phyloP scores from a whole-genome alignment of 1,139 yeast species.

The Ashbya aceris region DNA sequence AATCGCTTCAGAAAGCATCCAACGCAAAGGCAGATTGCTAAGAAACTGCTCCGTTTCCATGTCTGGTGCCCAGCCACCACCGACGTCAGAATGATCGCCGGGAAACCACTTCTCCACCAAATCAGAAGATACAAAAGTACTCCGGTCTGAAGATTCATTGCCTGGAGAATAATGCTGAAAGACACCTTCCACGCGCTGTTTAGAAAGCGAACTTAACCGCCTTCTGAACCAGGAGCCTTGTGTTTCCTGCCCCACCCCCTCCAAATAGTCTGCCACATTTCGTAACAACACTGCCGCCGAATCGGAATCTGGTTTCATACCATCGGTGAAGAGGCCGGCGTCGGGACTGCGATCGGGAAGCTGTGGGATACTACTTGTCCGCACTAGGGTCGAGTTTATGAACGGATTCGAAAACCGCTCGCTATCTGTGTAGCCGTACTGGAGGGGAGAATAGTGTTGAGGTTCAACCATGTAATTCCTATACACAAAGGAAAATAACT shows the following conservation, averaged over 20 bases:
- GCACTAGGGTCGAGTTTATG: constrained; percentile 4
- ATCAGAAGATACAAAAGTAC: constrained; percentile 27
- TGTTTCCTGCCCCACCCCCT: not conserved
- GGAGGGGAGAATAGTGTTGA: not conserved
- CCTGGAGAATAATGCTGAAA: constrained; percentile 6
- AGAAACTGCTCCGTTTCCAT: constrained; percentile 31
- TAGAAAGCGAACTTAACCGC: constrained; percentile 1
- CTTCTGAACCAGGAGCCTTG: constrained; percentile 4
- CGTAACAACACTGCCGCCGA: constrained; percentile 4
- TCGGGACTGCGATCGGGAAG: not conserved
- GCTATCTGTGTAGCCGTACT: not conserved
- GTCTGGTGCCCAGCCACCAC: constrained; percentile 52
- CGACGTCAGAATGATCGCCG: constrained; percentile 58
- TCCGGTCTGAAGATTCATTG: constrained; percentile 3
- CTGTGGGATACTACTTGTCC: not conserved
- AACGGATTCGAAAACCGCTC: constrained; percentile 4
- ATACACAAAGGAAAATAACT: constrained; percentile 25
- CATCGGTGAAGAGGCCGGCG: not conserved
- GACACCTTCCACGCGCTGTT: constrained; percentile 5
- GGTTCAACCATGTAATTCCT: constrained; percentile 8
- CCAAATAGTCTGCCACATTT: constrained; percentile 3
- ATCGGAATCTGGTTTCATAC: not conserved
- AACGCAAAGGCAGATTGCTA: constrained; percentile 43
- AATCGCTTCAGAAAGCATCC: constrained; percentile 49
- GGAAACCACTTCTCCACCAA: constrained; percentile 52